Conservation (phyloP, 495 filamentous ascomycete species). For the Hyaloscypha finlandica region DNA sequence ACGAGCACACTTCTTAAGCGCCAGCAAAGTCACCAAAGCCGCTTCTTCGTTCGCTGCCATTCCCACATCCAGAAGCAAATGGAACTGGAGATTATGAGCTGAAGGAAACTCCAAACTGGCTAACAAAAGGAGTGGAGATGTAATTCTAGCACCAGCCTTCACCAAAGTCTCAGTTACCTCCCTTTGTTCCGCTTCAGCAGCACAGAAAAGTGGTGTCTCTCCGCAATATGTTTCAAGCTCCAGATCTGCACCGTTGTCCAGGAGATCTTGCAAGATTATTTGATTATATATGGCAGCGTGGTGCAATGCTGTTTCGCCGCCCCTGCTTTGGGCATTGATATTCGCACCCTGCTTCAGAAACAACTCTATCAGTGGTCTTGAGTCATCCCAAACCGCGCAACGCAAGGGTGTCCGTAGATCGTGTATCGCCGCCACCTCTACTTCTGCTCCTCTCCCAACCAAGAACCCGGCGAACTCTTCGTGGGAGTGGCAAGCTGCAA, state of each 20-base stretch:
- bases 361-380: conserved; percentile 18
- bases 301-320: conserved; percentile 8
- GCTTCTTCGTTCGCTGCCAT: background rate
- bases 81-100: background rate
- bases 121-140: background rate
- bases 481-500: conserved; percentile 28
- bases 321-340: conserved; percentile 12
- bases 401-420: background rate
- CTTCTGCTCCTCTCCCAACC: conserved; percentile 26
- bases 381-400: conserved; percentile 12
- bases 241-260: conserved; percentile 30
- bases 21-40: background rate
- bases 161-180: background rate
- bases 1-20: background rate
- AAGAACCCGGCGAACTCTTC: conserved; percentile 25
- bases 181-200: background rate
- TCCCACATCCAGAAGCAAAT: background rate
- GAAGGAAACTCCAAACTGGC: background rate
- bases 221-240: background rate
- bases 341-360: conserved; percentile 31
- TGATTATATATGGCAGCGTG: background rate
- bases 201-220: conserved; percentile 9
- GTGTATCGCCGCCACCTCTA: conserved; percentile 6
- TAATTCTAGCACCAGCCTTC: background rate
- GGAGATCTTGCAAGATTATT: conserved; percentile 5